phyloP scores from a whole-genome alignment of 805 yeast species.

The Barnettozyma populi region DNA sequence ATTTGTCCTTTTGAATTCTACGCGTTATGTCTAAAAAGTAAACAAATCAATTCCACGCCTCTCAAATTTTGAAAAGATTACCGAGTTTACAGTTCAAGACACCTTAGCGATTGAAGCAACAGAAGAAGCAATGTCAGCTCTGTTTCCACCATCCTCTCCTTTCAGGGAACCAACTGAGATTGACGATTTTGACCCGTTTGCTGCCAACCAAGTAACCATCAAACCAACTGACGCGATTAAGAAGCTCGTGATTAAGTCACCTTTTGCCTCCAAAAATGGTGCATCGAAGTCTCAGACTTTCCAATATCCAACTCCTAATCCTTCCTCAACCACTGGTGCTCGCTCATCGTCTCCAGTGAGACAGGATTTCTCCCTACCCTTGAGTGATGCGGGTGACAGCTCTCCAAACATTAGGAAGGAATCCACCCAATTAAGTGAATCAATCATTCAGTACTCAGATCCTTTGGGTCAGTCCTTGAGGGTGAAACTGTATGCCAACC shows the following conservation, averaged over 20 bases:
- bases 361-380: not conserved
- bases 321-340: slow-evolving; percentile 50
- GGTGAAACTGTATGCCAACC: slow-evolving; percentile 17
- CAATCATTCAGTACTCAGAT: slow-evolving; percentile 1
- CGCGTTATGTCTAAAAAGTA: slow-evolving; percentile 8
- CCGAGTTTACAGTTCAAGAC: not conserved
- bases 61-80: not conserved
- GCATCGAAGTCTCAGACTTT: not conserved
- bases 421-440: not conserved
- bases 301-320: slow-evolving; percentile 67
- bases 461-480: slow-evolving; percentile 12
- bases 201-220: slow-evolving; percentile 8
- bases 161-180: slow-evolving; percentile 20
- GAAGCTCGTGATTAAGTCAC: slow-evolving; percentile 19
- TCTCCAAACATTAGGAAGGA: not conserved
- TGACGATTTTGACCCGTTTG: slow-evolving; percentile 16
- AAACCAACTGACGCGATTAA: slow-evolving; percentile 8
- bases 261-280: slow-evolving; percentile 16
- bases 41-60: slow-evolving; percentile 5
- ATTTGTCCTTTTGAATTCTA: not conserved
- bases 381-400: not conserved
- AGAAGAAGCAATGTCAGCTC: slow-evolving; percentile 6
- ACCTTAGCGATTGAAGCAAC: not conserved
- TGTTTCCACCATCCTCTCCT: slow-evolving; percentile 37
- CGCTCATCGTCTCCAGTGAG: slow-evolving; percentile 33